Base-by-base conservation (phyloP, 2,329 filamentous ascomycete species). In the Sarocladium brachiariae region DNA sequence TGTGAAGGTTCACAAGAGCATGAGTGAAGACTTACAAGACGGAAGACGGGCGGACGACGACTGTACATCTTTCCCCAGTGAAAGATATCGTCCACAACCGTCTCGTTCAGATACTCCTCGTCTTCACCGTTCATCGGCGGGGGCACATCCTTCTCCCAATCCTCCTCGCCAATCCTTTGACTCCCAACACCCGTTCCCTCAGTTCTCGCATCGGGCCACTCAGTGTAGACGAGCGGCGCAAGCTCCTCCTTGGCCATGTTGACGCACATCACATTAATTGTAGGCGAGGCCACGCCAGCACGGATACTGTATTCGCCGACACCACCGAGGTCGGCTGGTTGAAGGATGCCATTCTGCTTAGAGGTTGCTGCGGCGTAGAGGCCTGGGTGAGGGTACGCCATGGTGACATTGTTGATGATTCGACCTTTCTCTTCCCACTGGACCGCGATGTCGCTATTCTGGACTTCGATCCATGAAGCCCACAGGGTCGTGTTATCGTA, bases 341-440 rank as follows among this genome's bases (percentile, higher is more conserved):
- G 87, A 8, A 87, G 65, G 25, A 93, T 87, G 0, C 68, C 63
- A 58, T 92, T 92, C 8, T 67, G 62, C 0, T 72, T 65, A 56
- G 84, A 71, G 8, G 71, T 76, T 0, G 84, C 82, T 1, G 87
- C 87, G 11, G 71, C 65, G 30, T 86, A 81, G 0, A 93, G 74
- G 0, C 84, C 70, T 3, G 82, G 73, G 58, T 93, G 88, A 0
- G 88, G 88, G 76, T 91, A 84, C 0, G 86, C 86, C 56, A 91
- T 73, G 0, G 84, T 87, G 23, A 89, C 80, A 55, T 91, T 90
- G 61, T 90, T 87, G 58, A 92, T 70, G 33, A 86, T 73, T 23
- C 86, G 73, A 0, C 70, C 66, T 50, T 78, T 63, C 10, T 71
- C 61, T 4, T 71, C 61, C 3, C 75, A 84, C 0, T 72, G 67